Evolutionary conservation across 805 yeast genomes (phyloP).

Genomic region (Metschnikowia gruessii): DNA sequence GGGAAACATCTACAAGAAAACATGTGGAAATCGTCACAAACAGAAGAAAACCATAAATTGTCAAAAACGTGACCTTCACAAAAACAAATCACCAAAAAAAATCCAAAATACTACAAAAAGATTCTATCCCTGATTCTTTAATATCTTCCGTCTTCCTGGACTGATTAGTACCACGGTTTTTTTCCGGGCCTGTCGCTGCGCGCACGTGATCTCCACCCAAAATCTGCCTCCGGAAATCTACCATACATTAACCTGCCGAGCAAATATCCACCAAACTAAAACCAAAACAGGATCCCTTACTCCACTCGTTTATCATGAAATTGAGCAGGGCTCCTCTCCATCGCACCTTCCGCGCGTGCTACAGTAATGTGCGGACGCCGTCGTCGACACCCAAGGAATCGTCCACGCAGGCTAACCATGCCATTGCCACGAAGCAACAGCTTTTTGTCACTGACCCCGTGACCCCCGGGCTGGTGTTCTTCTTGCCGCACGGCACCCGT

Average conservation of each 20-base stretch:
- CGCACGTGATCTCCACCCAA: not conserved
- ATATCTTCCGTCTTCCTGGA: too few relatives aligned
- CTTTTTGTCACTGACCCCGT: constrained; percentile 74
- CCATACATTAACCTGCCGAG: too few relatives aligned
- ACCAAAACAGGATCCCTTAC: not conserved
- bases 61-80: too few relatives aligned
- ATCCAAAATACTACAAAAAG: too few relatives aligned
- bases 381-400: too few relatives aligned
- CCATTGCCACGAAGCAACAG: constrained; percentile 64
- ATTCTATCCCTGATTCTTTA: too few relatives aligned
- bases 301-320: not conserved
- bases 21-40: too few relatives aligned
- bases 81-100: too few relatives aligned
- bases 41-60: too few relatives aligned
- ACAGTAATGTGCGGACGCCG: constrained; percentile 1
- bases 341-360: not conserved
- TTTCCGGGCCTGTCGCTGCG: too few relatives aligned
- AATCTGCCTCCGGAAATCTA: not conserved
- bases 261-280: not conserved
- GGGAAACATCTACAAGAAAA: too few relatives aligned
- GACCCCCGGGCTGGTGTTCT: constrained; percentile 91
- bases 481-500: constrained; percentile 88
- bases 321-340: not conserved
- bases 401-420: constrained; percentile 37
- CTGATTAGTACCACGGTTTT: too few relatives aligned